Conservation (phyloP, 345 rosid species). For the Noccaea caerulescens region DNA sequence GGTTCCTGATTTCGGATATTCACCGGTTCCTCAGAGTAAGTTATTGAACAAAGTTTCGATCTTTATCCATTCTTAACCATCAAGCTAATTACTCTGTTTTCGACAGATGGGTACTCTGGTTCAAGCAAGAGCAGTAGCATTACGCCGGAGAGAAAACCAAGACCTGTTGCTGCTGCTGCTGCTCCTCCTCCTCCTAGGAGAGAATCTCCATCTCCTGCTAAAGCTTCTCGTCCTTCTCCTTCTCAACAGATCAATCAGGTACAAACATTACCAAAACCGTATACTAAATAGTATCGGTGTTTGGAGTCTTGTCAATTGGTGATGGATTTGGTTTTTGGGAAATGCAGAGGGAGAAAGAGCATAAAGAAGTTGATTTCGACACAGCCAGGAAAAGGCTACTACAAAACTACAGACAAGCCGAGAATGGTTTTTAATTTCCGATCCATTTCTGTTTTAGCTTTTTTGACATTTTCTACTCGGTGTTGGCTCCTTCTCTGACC, state of each 20-base stretch:
- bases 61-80: not conserved
- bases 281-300: not conserved
- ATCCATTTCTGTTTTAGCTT: not conserved
- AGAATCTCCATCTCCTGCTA: constrained; percentile 56
- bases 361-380: constrained; percentile 58
- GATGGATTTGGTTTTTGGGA: constrained; percentile 23
- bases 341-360: constrained; percentile 74
- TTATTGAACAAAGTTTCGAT: constrained; percentile 4
- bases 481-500: not conserved
- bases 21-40: constrained; percentile 48
- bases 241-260: constrained; percentile 64
- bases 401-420: constrained; percentile 83
- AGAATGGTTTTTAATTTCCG: constrained; percentile 63
- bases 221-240: constrained; percentile 57
- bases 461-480: not conserved
- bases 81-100: constrained; percentile 31
- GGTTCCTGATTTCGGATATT: constrained; percentile 47
- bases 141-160: constrained; percentile 68
- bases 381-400: constrained; percentile 87
- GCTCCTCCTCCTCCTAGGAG: constrained; percentile 50
- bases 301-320: not conserved
- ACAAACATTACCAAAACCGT: constrained; percentile 33
- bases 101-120: constrained; percentile 72
- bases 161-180: constrained; percentile 37
- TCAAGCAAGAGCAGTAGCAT: constrained; percentile 68